These are phyloP conservation scores for Sporobolomyces pararoseus DNA, from an alignment of 768 basidiomycete species.

Conservation along the genomic window DNA sequence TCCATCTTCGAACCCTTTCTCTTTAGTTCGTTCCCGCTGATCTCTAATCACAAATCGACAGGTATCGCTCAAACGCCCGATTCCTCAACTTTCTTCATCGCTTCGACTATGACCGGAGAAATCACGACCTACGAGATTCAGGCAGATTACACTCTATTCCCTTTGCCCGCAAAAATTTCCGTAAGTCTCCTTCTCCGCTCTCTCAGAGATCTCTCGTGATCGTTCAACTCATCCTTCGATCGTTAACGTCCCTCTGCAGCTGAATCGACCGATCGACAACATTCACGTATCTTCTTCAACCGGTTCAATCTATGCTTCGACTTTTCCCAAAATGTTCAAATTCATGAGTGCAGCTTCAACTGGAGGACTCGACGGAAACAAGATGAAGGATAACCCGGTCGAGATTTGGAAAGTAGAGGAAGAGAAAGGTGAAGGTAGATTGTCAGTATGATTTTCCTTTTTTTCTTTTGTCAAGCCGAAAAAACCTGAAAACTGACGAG, in stretches of 20 bases:
- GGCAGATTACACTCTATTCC: conserved; percentile 59
- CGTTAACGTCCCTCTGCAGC: not conserved
- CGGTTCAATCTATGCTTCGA: conserved; percentile 63
- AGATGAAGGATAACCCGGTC: conserved; percentile 49
- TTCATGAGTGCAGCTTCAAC: conserved; percentile 41
- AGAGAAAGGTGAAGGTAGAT: conserved; percentile 55
- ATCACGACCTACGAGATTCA: conserved; percentile 61
- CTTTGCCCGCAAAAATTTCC: conserved; percentile 55
- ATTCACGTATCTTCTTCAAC: conserved; percentile 57
- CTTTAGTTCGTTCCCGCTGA: too few species aligned
- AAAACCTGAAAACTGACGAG: not conserved
- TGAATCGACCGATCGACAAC: conserved; percentile 58
- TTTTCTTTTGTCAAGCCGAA: not conserved
- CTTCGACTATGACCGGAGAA: conserved; percentile 53
- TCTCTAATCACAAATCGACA: too few species aligned
- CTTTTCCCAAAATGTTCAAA: conserved; percentile 52
- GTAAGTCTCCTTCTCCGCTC: conserved; percentile 3
- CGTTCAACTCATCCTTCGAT: not conserved
- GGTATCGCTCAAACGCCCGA: conserved; percentile 46
- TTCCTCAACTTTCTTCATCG: conserved; percentile 56
- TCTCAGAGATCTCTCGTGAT: too few species aligned
- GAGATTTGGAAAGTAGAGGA: conserved; percentile 56
- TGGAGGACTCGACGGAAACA: not conserved
- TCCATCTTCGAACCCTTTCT: not conserved
- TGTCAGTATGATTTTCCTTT: conserved; percentile 55